phyloP scores from a whole-genome alignment of 2,329 filamentous ascomycete species.

The Ramularia endophylla region DNA sequence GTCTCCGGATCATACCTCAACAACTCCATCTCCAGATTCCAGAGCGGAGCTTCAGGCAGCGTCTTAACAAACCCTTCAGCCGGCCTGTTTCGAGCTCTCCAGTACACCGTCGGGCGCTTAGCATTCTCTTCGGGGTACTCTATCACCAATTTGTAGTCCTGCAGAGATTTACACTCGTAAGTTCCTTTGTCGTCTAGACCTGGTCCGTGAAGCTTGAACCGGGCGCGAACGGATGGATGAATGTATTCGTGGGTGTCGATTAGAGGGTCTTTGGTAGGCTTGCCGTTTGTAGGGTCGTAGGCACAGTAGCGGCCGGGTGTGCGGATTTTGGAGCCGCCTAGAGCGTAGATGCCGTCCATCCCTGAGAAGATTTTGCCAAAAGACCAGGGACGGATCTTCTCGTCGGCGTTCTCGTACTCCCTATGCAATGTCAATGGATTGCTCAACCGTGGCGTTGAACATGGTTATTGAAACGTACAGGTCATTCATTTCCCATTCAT shows the following conservation, averaged over 20 bases:
- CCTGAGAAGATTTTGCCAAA: conserved; percentile 45
- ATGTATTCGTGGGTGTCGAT: conserved; percentile 48
- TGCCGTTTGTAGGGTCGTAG: conserved; percentile 40
- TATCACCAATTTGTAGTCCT: conserved; percentile 44
- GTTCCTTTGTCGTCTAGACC: conserved; percentile 40
- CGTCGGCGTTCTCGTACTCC: conserved; percentile 38
- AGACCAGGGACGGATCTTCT: conserved; percentile 42
- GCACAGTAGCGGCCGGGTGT: conserved; percentile 44
- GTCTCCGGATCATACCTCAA: conserved; percentile 37
- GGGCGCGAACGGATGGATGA: conserved; percentile 44
- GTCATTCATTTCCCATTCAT: conserved; percentile 42
- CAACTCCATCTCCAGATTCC: conserved; percentile 40
- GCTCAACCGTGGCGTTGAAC: no score
- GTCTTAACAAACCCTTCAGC: conserved; percentile 33
- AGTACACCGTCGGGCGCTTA: conserved; percentile 36
- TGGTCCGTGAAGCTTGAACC: conserved; percentile 41
- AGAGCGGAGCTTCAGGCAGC: conserved; percentile 42
- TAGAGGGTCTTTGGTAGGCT: conserved; percentile 38
- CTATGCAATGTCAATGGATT: conserved; percentile 8
- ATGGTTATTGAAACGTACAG: no score
- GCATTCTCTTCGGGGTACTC: conserved; percentile 35
- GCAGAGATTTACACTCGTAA: conserved; percentile 41
- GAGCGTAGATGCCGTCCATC: conserved; percentile 40
- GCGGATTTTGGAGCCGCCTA: conserved; percentile 41
- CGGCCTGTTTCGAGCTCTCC: conserved; percentile 34